phyloP scores from a whole-genome alignment of 345 rosid genomes.

The Euphorbia lathyris region DNA sequence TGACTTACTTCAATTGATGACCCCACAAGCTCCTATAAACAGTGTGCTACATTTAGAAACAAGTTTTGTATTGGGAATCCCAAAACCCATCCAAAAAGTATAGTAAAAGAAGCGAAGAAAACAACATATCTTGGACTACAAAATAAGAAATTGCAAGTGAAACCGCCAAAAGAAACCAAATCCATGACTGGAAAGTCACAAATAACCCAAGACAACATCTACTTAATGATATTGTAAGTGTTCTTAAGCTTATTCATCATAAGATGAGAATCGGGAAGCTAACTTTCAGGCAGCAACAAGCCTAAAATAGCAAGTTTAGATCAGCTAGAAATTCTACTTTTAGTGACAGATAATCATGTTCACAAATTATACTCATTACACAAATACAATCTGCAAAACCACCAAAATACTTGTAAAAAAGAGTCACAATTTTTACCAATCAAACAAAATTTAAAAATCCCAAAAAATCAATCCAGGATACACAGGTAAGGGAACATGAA shows the following conservation, averaged over 20 bases:
- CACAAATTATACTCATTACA: no score
- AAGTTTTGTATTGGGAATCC: neutral
- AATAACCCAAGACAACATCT: neutral
- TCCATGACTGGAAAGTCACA: neutral
- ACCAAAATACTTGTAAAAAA: neutral
- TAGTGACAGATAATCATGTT: no score
- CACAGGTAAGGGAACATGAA: no score
- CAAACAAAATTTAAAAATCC: no score
- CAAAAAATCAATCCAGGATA: no score
- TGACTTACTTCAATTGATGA: slow-evolving; percentile 34
- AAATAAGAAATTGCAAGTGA: neutral
- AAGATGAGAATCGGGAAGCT: neutral
- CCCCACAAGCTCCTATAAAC: slow-evolving; percentile 67
- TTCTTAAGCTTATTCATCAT: neutral
- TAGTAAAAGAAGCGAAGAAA: neutral
- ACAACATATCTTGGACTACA: neutral
- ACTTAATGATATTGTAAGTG: neutral
- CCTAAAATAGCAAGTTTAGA: neutral
- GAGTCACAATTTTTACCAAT: no score
- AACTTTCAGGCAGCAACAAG: neutral
- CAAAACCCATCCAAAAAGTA: neutral
- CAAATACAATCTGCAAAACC: no score
- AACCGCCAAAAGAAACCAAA: neutral
- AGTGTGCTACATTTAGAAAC: neutral
- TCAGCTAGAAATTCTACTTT: no score